Conservation (phyloP, 768 basidiomycete genomes). For the Coprinellus micaceus region DNA sequence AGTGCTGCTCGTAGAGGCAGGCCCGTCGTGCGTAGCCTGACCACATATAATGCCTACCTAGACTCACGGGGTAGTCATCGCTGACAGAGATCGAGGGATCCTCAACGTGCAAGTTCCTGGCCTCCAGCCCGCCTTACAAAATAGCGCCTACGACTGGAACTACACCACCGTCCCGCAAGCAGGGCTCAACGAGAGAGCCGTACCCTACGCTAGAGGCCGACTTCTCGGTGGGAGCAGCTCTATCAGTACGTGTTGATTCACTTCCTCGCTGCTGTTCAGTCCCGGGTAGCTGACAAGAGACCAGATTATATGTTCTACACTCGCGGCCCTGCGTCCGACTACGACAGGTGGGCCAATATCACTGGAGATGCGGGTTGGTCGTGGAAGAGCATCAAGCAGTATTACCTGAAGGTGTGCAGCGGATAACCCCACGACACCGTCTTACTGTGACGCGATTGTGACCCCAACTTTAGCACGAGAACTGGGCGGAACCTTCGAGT, state of each 20-base stretch:
- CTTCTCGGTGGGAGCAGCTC: constrained; percentile 31
- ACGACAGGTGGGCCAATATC: constrained; percentile 20
- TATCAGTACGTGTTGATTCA: constrained; percentile 7
- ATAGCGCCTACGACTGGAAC: constrained; percentile 27
- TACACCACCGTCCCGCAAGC: constrained; percentile 25
- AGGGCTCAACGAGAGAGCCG: constrained; percentile 18
- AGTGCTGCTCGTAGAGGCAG: constrained; percentile 13
- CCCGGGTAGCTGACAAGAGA: too few relatives aligned
- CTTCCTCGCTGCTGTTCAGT: too few relatives aligned
- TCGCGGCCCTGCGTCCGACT: constrained; percentile 30
- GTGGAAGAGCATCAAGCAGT: constrained; percentile 29
- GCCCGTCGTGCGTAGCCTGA: constrained; percentile 11
- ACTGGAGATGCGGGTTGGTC: constrained; percentile 35
- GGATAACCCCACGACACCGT: background rate
- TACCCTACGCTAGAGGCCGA: constrained; percentile 21
- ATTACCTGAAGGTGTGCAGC: constrained; percentile 24
- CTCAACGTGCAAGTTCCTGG: constrained; percentile 21
- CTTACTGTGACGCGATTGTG: constrained; percentile 33
- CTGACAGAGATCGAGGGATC: constrained; percentile 8
- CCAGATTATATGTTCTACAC: constrained; percentile 33
- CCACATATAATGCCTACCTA: too few relatives aligned
- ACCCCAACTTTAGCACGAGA: constrained; percentile 30
- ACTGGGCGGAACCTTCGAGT: constrained; percentile 17
- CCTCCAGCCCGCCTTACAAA: constrained; percentile 11
- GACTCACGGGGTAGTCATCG: background rate